A percentile compares a stretch with the other conserved stretches of the same genome.
Evolutionary conservation across 2,329 filamentous ascomycete species (phyloP).

Genomic region (Cryphonectria naterciae): DNA sequence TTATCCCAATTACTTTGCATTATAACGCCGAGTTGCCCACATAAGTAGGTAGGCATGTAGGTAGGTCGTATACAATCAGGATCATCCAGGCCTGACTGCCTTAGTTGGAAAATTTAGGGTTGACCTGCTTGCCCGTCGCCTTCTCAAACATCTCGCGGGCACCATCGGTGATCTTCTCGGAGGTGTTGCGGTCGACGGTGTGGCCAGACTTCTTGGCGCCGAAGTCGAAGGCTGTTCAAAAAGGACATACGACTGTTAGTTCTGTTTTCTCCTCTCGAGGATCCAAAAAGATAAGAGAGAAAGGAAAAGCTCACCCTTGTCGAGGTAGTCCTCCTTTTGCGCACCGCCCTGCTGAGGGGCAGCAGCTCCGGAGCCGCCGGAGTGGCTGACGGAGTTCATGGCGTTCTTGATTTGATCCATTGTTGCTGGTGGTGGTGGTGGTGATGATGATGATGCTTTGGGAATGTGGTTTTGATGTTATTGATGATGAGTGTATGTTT

Average conservation of each 20-base stretch:
- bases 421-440: neutral
- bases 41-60: neutral
- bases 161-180: conserved; percentile 42
- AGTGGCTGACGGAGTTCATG: conserved; percentile 11
- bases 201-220: conserved; percentile 36
- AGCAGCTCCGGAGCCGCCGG: conserved; percentile 16
- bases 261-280: neutral
- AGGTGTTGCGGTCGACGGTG: conserved; percentile 28
- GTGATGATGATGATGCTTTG: neutral
- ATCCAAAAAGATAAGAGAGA: too few relatives aligned
- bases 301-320: conserved; percentile 36
- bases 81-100: too few relatives aligned
- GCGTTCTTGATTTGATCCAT: conserved; percentile 8
- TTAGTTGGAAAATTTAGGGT: conserved; percentile 42
- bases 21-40: neutral
- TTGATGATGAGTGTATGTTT: neutral
- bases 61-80: neutral
- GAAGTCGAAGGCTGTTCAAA: conserved; percentile 34
- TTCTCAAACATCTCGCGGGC: conserved; percentile 43
- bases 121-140: conserved; percentile 44
- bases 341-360: conserved; percentile 26
- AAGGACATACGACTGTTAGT: neutral
- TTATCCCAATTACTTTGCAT: neutral
- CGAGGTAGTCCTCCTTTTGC: conserved; percentile 39
- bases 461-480: neutral